Evolutionary conservation across 108 stramenopile species (phyloP).

Genomic region (Nannochloropsis salina): DNA sequence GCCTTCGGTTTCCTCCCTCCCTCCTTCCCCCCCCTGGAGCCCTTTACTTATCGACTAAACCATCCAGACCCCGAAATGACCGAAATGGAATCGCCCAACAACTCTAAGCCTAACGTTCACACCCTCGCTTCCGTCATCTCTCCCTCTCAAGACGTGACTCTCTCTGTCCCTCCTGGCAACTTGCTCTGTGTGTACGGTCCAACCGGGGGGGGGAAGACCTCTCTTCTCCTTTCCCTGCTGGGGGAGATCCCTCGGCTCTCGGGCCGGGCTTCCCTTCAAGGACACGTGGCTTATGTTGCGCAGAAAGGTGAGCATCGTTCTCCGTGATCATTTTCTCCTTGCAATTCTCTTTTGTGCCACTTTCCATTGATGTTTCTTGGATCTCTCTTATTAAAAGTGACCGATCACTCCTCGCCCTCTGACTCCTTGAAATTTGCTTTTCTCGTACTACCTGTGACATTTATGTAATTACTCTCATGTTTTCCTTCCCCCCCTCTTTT

Average conservation of each 20-base stretch:
- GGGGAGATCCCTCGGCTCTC: slow-evolving; percentile 67
- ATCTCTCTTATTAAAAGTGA: too few relatives aligned
- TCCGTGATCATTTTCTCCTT: neutral
- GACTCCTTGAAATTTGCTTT: too few relatives aligned
- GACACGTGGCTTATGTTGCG: slow-evolving; percentile 66
- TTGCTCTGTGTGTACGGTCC: slow-evolving; percentile 81
- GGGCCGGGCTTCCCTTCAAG: slow-evolving; percentile 62
- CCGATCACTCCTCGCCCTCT: too few relatives aligned
- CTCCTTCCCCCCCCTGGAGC: neutral
- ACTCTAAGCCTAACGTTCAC: neutral
- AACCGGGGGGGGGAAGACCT: slow-evolving; percentile 84
- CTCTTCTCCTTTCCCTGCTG: slow-evolving; percentile 76
- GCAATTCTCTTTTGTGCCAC: neutral
- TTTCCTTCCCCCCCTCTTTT: neutral
- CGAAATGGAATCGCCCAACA: too few relatives aligned
- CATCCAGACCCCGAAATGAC: too few relatives aligned
- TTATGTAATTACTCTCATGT: neutral
- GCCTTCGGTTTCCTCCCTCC: neutral
- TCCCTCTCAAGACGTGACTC: neutral
- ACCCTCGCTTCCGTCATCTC: neutral
- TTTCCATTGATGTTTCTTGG: too few relatives aligned
- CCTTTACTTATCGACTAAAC: too few relatives aligned
- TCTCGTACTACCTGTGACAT: too few relatives aligned
- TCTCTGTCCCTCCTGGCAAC: slow-evolving; percentile 58
- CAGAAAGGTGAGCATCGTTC: neutral